These are phyloP conservation scores for Salix caprea DNA, from an alignment of 345 rosid genomes.

Conservation along the genomic window DNA sequence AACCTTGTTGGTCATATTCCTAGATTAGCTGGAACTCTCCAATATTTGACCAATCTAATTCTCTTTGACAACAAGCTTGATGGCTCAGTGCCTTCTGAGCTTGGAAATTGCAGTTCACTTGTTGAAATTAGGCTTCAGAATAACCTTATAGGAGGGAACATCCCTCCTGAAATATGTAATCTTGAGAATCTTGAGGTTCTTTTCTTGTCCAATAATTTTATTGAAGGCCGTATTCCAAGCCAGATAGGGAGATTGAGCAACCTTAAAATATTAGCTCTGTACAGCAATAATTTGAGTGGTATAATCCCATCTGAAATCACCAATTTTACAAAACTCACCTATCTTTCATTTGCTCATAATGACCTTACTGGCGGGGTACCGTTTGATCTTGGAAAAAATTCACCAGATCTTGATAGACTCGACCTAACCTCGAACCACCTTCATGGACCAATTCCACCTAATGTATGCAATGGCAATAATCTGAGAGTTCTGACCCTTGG, in stretches of 20 bases:
- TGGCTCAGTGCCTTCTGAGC: slow-evolving; percentile 33
- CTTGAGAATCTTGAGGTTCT: slow-evolving; percentile 31
- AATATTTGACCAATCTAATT: slow-evolving; percentile 14
- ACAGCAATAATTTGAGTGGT: slow-evolving; percentile 36
- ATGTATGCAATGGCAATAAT: slow-evolving; percentile 20
- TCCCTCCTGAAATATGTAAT: slow-evolving; percentile 29
- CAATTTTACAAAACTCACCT: slow-evolving; percentile 21
- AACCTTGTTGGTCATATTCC: slow-evolving; percentile 36
- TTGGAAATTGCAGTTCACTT: slow-evolving; percentile 40
- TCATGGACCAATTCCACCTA: slow-evolving; percentile 29
- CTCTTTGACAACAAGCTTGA: slow-evolving; percentile 28
- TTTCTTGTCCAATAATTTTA: slow-evolving; percentile 22
- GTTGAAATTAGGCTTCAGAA: slow-evolving; percentile 28
- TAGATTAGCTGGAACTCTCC: slow-evolving; percentile 27
- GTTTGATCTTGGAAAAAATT: slow-evolving; percentile 20
- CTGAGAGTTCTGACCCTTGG: slow-evolving; percentile 28
- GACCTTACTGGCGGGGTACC: slow-evolving; percentile 31
- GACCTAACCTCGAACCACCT: slow-evolving; percentile 34
- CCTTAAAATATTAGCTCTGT: slow-evolving; percentile 29
- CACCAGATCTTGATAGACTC: slow-evolving; percentile 18
- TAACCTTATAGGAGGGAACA: slow-evolving; percentile 29
- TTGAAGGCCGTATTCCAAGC: slow-evolving; percentile 29
- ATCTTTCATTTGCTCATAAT: slow-evolving; percentile 37
- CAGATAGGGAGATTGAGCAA: slow-evolving; percentile 27
- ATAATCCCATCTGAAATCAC: slow-evolving; percentile 26